Conservation (phyloP, 768 basidiomycete species). For the Termitomyces sp. region DNA sequence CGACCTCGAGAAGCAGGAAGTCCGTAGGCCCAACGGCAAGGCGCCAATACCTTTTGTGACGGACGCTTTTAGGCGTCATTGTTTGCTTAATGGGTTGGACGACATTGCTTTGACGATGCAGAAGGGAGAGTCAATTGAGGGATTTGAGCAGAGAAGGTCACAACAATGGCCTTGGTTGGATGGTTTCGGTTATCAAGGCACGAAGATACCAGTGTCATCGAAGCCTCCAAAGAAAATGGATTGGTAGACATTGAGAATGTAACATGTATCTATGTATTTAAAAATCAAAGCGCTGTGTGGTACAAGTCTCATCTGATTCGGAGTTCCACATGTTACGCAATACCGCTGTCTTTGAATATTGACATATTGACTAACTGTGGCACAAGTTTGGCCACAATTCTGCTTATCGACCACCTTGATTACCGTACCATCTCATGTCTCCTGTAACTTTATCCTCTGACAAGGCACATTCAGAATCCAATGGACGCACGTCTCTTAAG, state of each 20-base stretch:
- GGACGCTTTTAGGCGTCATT: slow-evolving; percentile 90
- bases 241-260: slow-evolving; percentile 45
- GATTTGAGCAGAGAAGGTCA: slow-evolving; percentile 77
- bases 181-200: slow-evolving; percentile 86
- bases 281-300: not conserved
- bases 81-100: slow-evolving; percentile 92
- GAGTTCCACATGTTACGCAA: not conserved
- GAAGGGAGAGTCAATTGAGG: slow-evolving; percentile 62
- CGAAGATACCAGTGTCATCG: slow-evolving; percentile 56
- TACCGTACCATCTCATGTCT: slow-evolving; percentile 1
- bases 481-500: slow-evolving; percentile 14
- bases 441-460: slow-evolving; percentile 6
- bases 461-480: slow-evolving; percentile 7
- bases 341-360: not conserved
- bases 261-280: not conserved
- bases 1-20: slow-evolving; percentile 78
- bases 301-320: not conserved
- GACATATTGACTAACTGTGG: not conserved
- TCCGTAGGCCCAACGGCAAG: slow-evolving; percentile 71
- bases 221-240: slow-evolving; percentile 56
- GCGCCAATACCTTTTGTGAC: slow-evolving; percentile 69
- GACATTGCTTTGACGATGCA: slow-evolving; percentile 95
- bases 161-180: slow-evolving; percentile 94
- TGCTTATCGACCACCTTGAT: not conserved
- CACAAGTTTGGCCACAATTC: not conserved